Conservation (phyloP, 2,329 filamentous ascomycete species). For the Diatrype stigma region DNA sequence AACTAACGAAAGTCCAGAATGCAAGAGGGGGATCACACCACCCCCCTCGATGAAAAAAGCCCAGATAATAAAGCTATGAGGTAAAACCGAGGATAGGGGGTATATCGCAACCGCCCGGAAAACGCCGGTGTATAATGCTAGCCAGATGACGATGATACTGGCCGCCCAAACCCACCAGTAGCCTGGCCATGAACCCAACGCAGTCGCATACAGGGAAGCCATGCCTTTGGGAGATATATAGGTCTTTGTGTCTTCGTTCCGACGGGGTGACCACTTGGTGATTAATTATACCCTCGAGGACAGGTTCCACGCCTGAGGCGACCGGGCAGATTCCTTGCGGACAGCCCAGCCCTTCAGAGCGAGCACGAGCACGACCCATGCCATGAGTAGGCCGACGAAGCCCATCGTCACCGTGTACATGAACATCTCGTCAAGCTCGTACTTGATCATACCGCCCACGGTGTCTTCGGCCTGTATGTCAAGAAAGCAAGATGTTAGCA, state of each 20-base stretch:
- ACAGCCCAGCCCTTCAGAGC: slow-evolving; percentile 85
- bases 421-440: slow-evolving; percentile 85
- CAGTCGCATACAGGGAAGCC: no score
- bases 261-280: no score
- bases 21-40: slow-evolving; percentile 7
- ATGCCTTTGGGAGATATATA: no score
- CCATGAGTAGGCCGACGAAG: slow-evolving; percentile 76
- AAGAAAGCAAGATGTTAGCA: slow-evolving; percentile 4
- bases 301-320: slow-evolving; percentile 12
- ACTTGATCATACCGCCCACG: slow-evolving; percentile 69
- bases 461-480: slow-evolving; percentile 63
- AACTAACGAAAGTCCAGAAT: slow-evolving; percentile 25
- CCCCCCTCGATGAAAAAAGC: not conserved
- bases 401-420: slow-evolving; percentile 87
- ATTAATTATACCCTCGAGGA: slow-evolving; percentile 11
- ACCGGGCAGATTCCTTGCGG: slow-evolving; percentile 35
- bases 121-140: not conserved
- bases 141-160: not conserved
- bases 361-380: slow-evolving; percentile 73
- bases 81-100: not conserved
- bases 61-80: no score
- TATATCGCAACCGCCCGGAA: slow-evolving; percentile 1
- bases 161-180: not conserved
- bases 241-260: no score
- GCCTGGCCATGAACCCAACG: no score